Evolutionary conservation across 225 moss, liverwort and hornwort species (phyloP), one percentile per base, ranked within the genome.

Genomic region (Ulota crispa): DNA sequence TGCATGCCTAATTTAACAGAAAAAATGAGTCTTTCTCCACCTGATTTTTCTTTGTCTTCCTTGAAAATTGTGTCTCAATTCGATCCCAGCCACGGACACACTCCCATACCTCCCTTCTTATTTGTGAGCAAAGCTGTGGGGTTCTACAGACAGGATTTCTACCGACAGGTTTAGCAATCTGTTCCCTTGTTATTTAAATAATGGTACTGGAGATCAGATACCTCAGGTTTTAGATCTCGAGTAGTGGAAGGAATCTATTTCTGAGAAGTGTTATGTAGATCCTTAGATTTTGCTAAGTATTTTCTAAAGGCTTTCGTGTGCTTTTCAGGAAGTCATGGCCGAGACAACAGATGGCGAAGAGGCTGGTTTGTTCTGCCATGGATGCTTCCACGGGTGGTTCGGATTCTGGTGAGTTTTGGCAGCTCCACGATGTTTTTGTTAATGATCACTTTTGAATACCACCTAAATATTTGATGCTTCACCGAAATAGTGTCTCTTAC

Each of bases 351-450:
- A 53, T 56, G 4, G 72, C 76, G 68, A 81, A 41, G 75, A 72
- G 73, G 76, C 28, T 79, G 59, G 37, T 86, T 83, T 88, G 86
- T 78, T 71, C 76, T 50, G 94, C 91, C 43, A 93, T 93, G 94
- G 94, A 89, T 89, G 75, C 91, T 75, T 92, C 94, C 8, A 77
- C 63, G 26, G 93, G 89, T 63, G 88, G 87, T 74, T 88, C 88
- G 39, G 88, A 91, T 68, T 79, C 88, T 76, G 79, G 88, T 88
- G 59, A 72, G 85, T 42, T 79, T 7, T 75, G 73, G 75, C 65
- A 64, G 59, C 75, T 81, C 23, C 54, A 56, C 3, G 14, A 43
- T 75, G 21, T 45, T 63, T 73, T 80, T 43, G 60, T 31, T 31
- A 47, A 78, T 70, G 37, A 71, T 65, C 53, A 55, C 12, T 82